These are phyloP conservation scores for Ophiognomonia clavigignenti-juglandacearum DNA, from an alignment of 2,329 filamentous ascomycete species.

Conservation along the genomic window DNA sequence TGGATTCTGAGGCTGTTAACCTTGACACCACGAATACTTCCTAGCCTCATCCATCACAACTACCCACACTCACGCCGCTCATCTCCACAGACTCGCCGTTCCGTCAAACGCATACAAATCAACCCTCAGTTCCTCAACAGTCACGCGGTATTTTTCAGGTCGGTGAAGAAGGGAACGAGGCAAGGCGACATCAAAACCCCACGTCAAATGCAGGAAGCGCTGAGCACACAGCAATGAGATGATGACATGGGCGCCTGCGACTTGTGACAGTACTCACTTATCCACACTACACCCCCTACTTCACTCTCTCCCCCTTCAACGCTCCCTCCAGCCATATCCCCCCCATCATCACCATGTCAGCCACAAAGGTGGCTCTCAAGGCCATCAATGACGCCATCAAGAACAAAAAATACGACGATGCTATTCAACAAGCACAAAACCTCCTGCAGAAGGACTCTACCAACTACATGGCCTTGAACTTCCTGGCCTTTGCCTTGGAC, in stretches of 20 bases:
- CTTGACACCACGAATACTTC: no score
- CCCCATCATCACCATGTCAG: slow-evolving; percentile 38
- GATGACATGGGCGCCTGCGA: no score
- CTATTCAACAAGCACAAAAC: slow-evolving; percentile 61
- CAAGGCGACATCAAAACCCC: no score
- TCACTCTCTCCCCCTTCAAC: not conserved
- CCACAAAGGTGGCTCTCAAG: slow-evolving; percentile 71
- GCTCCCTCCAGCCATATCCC: not conserved
- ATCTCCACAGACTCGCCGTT: no score
- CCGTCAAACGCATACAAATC: no score
- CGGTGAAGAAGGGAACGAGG: no score
- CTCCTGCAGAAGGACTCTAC: slow-evolving; percentile 68
- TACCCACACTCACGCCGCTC: no score
- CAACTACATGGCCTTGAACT: slow-evolving; percentile 84
- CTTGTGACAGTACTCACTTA: not conserved
- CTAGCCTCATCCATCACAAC: no score
- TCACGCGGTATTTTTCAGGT: no score
- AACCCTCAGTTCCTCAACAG: no score
- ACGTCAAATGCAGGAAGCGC: not conserved
- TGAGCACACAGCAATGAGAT: not conserved
- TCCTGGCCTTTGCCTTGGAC: slow-evolving; percentile 79
- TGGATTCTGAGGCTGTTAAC: no score
- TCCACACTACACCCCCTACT: not conserved
- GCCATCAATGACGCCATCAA: slow-evolving; percentile 74
- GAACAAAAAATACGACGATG: slow-evolving; percentile 73